Conservation (phyloP, 2,329 filamentous ascomycete species). For the Fragosphaeria purpurea region DNA sequence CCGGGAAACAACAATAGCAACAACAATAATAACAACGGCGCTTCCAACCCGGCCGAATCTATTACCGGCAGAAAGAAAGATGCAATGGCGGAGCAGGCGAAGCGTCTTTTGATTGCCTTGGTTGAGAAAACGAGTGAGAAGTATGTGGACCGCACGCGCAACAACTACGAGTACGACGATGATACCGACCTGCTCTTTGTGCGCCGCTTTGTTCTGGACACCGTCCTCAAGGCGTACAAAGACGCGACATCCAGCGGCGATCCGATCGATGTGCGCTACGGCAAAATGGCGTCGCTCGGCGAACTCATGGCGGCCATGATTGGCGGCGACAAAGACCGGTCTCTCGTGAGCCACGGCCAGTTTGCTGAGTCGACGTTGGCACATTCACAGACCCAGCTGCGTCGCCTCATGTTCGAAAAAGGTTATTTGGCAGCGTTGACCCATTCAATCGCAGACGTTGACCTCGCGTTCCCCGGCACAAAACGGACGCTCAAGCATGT, state of each 20-base stretch:
- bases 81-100: conserved; percentile 76
- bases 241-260: conserved; percentile 74
- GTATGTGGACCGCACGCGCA: conserved; percentile 44
- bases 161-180: conserved; percentile 58
- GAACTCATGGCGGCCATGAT: conserved; percentile 93
- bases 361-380: conserved; percentile 17
- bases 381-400: conserved; percentile 70
- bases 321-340: conserved; percentile 65
- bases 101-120: conserved; percentile 75
- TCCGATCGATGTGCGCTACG: conserved; percentile 74
- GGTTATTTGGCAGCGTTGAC: conserved; percentile 85
- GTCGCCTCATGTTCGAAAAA: conserved; percentile 97
- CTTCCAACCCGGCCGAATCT: conserved; percentile 42
- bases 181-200: conserved; percentile 84
- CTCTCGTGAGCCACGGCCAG: conserved; percentile 30
- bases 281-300: conserved; percentile 73
- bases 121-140: conserved; percentile 82
- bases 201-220: conserved; percentile 88
- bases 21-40: too few relatives aligned
- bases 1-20: conserved; percentile 38
- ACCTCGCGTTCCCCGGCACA: conserved; percentile 85
- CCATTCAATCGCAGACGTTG: conserved; percentile 85
- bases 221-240: conserved; percentile 83
- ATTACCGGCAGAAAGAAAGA: conserved; percentile 72
- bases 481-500: conserved; percentile 97